Percentiles rank a stretch among this genome's conserved stretches.
Evolutionary conservation across 257 asterid genomes (phyloP).

Genomic region (Misopates orontium): DNA sequence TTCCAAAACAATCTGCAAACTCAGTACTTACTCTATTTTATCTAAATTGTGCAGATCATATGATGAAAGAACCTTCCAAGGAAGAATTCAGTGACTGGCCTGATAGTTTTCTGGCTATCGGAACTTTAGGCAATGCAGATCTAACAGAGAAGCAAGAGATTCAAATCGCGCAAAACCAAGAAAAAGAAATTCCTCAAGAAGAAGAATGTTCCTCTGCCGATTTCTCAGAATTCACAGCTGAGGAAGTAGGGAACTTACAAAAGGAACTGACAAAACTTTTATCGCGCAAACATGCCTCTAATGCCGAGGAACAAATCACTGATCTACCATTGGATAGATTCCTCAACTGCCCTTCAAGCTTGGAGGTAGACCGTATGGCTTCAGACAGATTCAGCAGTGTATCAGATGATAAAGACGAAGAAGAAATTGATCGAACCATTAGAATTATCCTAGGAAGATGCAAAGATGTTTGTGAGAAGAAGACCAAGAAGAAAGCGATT

Average conservation of each 20-base stretch:
- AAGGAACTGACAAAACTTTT: conserved; percentile 65
- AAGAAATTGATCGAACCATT: conserved; percentile 85
- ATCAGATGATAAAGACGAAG: conserved; percentile 61
- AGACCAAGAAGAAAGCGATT: conserved; percentile 41
- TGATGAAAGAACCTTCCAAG: conserved; percentile 43
- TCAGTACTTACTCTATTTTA: no score
- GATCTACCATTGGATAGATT: conserved; percentile 82
- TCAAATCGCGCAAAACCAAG: conserved; percentile 25
- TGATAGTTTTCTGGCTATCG: conserved; percentile 65
- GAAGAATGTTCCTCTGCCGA: conserved; percentile 60
- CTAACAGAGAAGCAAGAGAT: conserved; percentile 35
- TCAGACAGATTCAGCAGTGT: conserved; percentile 55
- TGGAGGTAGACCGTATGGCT: conserved; percentile 69
- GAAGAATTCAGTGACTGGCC: conserved; percentile 83
- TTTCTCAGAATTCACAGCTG: conserved; percentile 75
- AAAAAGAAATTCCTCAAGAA: conserved; percentile 36
- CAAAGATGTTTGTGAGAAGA: conserved; percentile 74
- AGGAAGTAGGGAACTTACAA: conserved; percentile 72
- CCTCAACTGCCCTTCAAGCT: conserved; percentile 91
- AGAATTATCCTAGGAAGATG: conserved; percentile 85
- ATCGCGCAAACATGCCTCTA: conserved; percentile 47
- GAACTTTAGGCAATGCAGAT: conserved; percentile 73
- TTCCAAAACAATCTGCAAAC: no score
- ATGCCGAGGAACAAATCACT: conserved; percentile 30
- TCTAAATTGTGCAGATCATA: conserved; percentile 53